Conservation (phyloP, 176 grass and related monocot species). For the Pontederia crassipes region DNA sequence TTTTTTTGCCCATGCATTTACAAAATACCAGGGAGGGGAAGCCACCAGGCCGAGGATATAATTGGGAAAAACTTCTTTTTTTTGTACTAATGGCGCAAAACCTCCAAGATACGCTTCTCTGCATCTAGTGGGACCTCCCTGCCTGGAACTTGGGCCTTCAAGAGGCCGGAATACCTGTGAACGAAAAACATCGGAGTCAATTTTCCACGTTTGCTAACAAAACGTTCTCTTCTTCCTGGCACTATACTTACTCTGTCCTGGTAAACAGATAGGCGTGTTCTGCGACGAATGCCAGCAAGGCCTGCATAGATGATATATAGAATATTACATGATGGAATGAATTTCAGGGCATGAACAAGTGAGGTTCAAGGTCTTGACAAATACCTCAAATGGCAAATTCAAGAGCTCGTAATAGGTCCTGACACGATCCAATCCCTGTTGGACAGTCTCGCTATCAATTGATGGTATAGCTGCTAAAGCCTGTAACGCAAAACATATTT, state of each 20-base stretch:
- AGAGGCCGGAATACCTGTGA: slow-evolving; percentile 56
- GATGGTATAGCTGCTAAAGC: slow-evolving; percentile 85
- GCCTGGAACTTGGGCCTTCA: slow-evolving; percentile 79
- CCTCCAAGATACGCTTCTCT: slow-evolving; percentile 53
- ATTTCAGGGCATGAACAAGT: too few species aligned
- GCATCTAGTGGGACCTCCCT: slow-evolving; percentile 81
- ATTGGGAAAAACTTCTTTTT: too few species aligned
- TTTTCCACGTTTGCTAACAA: background rate
- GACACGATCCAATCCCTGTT: slow-evolving; percentile 80
- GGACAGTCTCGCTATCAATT: slow-evolving; percentile 72
- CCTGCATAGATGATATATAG: slow-evolving; percentile 31
- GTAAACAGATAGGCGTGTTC: slow-evolving; percentile 84
- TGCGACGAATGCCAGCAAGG: slow-evolving; percentile 68
- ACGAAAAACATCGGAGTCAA: slow-evolving; percentile 7
- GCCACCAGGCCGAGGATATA: too few species aligned
- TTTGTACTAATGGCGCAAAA: slow-evolving; percentile 34
- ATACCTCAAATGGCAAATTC: slow-evolving; percentile 84
- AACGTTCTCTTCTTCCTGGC: background rate
- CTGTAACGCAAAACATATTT: slow-evolving; percentile 26
- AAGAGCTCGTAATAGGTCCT: slow-evolving; percentile 76
- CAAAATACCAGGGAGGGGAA: too few species aligned
- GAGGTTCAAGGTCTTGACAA: background rate
- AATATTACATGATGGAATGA: slow-evolving; percentile 10
- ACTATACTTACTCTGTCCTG: slow-evolving; percentile 51
- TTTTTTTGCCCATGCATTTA: too few species aligned